Conservation (phyloP, 192 early-diverging fungal species). For the Piromyces finnis region DNA sequence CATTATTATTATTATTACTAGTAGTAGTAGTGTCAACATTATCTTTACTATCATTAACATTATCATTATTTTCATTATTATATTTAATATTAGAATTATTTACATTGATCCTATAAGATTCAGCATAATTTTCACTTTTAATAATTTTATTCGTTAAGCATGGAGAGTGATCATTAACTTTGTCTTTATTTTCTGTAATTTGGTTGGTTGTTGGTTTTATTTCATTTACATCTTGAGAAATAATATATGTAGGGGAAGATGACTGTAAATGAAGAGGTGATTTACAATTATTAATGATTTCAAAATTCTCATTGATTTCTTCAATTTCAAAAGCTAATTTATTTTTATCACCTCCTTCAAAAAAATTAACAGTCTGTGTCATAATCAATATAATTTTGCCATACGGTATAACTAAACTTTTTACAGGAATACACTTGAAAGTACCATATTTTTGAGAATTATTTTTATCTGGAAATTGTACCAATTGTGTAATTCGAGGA, state of each 20-base stretch:
- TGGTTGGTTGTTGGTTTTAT: background rate
- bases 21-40: no score
- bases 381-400: background rate
- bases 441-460: background rate
- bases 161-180: background rate
- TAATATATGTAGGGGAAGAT: background rate
- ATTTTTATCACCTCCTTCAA: background rate
- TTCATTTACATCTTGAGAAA: background rate
- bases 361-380: background rate
- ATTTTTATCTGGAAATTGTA: background rate
- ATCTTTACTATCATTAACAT: background rate
- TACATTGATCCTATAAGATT: no score
- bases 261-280: background rate
- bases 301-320: background rate
- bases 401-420: background rate
- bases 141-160: no score
- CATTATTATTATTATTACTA: background rate
- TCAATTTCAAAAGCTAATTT: background rate
- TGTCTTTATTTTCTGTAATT: background rate
- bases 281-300: background rate
- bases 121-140: no score
- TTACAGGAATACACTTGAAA: background rate
- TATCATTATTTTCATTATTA: background rate
- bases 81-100: background rate
- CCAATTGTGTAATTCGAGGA: background rate